Base-by-base conservation (phyloP, 495 filamentous ascomycete genomes). In the Xanthoparmelia taractica region DNA sequence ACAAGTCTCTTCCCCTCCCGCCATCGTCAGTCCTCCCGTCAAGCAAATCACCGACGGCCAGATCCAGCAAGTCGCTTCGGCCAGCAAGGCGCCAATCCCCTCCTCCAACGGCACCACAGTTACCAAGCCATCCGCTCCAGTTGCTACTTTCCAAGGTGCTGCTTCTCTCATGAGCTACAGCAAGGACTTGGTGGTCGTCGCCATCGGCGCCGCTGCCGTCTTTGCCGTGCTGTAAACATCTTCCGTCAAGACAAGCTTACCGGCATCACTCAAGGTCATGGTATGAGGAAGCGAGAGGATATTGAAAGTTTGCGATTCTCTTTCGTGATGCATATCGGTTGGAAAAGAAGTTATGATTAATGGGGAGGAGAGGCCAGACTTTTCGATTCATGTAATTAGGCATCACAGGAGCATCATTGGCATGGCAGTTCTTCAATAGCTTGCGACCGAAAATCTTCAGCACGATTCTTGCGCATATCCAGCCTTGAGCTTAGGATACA, bases 181-280 rank as follows among this genome's bases (percentile, higher is more conserved):
- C 43, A 69, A 73, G 23, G 75, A 73, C 52, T 67, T 68, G 8
- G 63, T 77, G 48, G 67, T 73, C 29, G 78, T 70, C 33, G 79
- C 74, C 71, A 71, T 73, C 10, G 61, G 77, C 59, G 78, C 75
- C 52, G 71, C 75, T 59, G 80, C 77, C 45, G 77, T 77, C 41
- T 59, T 80, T 48, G 60, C 76, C 56, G 64, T 80, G 70, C 71
- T 79, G 36, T 82, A 76, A 74, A 59, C 41, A 59, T 41, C 60
- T 52, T 12, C 23, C 5, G 15, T 34, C 57, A 62, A 12, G 25
- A 41, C 25, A 7, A 7, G n/a, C 15, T 50, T 23, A 47, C 6
- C 15, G 20, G 33, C 13, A 13, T 33, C 33, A 43, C 34, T 58
- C 36, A 40, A 10, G 52, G 25, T 50, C 13, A 61, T 27, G 52